Base-by-base conservation (phyloP, 2,329 filamentous ascomycete genomes). In the Biscogniauxia sp. region DNA sequence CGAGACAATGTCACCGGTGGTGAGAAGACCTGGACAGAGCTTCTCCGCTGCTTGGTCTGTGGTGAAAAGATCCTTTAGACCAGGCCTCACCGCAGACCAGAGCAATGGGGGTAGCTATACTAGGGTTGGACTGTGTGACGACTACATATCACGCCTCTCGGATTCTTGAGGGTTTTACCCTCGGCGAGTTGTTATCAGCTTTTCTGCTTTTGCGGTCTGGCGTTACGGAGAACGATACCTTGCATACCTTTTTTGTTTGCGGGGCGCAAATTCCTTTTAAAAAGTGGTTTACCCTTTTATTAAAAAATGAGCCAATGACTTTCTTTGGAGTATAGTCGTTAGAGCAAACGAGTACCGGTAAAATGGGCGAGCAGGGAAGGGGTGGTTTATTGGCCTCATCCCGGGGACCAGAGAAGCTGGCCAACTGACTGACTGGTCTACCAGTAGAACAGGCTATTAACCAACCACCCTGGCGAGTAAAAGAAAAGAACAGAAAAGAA, bases 1-100 rank as follows among this genome's bases (percentile, higher is more conserved):
- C 77, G 84, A 53, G 69, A 78, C 28, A 74, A 76, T 9, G 73
- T 85, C 6, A 70, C 70, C 1, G 81, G 78, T 9, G 82, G 82
- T 2, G 78, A 80, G 32, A 84, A 81, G 70, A 75, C 73, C 9
- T 87, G 84, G 84, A 79, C 76, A 11, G 82, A 86, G 68, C 77
- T 77, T 3, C 70, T 82, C 32, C 72, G 75, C 54, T 87, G 84
- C 63, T 75, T 86, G 41, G 68, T 83, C 50, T 87, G 84, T 68
- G 74, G 74, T 20, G 68, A 74, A n/a, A 72, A 73, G 51, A 80
- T 85, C 60, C 78, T 81, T 58, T 82, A 74, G 73, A 25, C 28
- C 4, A 32, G 50, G 51, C 17, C 41, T 54, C 51, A n/a, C 41
- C 51, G 9, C 28, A 51, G 13, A 5, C 8, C 54, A 15, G 6